Base-by-base conservation (phyloP, 2,329 filamentous ascomycete species). In the Fusarium verticillioides region DNA sequence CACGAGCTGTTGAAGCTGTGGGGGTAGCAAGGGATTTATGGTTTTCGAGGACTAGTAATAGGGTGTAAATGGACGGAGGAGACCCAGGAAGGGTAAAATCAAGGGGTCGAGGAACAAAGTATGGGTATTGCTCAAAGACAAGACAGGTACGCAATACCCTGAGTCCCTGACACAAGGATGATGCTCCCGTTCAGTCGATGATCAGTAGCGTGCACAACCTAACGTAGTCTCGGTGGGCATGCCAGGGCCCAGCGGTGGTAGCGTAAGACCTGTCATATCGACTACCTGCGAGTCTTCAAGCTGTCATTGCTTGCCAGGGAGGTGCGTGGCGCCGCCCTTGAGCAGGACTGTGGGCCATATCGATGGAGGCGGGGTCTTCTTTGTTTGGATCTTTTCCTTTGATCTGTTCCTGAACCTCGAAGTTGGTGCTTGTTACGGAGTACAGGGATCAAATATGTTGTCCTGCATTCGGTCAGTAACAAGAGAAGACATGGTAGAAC, bases 181-280 rank as follows among this genome's bases (percentile, higher is more conserved):
- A 74, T 77, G 70, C 52, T 74, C 50, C 61, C 66, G 64, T 74
- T 43, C 61, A 71, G 67, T 69, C 74, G 73, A 73, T 74, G 76
- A 80, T 80, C 73, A 69, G 75, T 76, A 74, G 69, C 70, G 74
- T 73, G 70, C 69, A 71, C 63, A 74, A 63, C 76, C 70, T 73
- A 63, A 68, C 68, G 70, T 77, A 66, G 76, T 75, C 62, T 78
- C 66, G 64, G 76, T 68, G 72, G 72, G 63, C 69, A 69, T 64
- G 72, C 70, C 73, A 49, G 70, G 63, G 34, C 61, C 53, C 63
- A 72, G 73, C 78, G 73, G 66, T 69, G 50, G 66, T 62, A 49
- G 61, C 60, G 76, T 57, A 63, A 81, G 80, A 82, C 80, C 74
- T 82, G 80, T 82, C 80, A 81, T 78, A 81, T 82, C 75, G 72